Base-by-base conservation (phyloP, 2,329 filamentous ascomycete species). In the Fusarium sp. region DNA sequence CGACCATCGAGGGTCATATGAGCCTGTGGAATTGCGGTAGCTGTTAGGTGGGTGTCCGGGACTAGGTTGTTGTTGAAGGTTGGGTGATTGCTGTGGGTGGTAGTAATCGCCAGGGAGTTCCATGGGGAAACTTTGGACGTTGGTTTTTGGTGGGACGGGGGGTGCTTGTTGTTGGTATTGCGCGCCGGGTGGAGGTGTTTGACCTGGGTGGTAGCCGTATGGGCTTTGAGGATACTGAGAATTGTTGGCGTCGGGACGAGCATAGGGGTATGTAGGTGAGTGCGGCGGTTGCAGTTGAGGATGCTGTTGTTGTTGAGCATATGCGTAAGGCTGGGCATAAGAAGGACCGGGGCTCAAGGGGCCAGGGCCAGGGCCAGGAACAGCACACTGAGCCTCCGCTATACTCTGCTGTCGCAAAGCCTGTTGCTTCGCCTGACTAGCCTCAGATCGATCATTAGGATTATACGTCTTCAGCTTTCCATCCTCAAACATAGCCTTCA, bases 401-500 rank as follows among this genome's bases (percentile, higher is more conserved):
- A 64, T 15, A 15, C 81, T 61, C n/a, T 60, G 83, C 7, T 78
- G 71, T 14, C 83, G 82, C 3, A 85, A 78, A 6, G 83, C 81
- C 11, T 85, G 75, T 30, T 69, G 71, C 37, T 50, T 56, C 18
- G 55, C 64, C 40, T 67, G 64, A 18, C 23, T 40, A 10, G 75
- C 73, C 60, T 76, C 77, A n/a, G 85, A 83, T 12, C 85, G 81
- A 74, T 88, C 86, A 69, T 84, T 85, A 9, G 85, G 86, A 74
- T 88, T 85, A 70, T 88, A 78, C 0, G 90, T 92, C 80, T 84
- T 89, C 64, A 92, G 82, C 74, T 83, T 87, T 49, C 90, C 90
- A 67, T 90, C 83, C 73, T 91, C 86, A 75, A 92, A 88, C 89
- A 93, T 91, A 60, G 88, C 90, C 44, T 88, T 87, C 52, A 93